Evolutionary conservation across 305 asterid species (phyloP).

Genomic region (Fraxinus dipetala): DNA sequence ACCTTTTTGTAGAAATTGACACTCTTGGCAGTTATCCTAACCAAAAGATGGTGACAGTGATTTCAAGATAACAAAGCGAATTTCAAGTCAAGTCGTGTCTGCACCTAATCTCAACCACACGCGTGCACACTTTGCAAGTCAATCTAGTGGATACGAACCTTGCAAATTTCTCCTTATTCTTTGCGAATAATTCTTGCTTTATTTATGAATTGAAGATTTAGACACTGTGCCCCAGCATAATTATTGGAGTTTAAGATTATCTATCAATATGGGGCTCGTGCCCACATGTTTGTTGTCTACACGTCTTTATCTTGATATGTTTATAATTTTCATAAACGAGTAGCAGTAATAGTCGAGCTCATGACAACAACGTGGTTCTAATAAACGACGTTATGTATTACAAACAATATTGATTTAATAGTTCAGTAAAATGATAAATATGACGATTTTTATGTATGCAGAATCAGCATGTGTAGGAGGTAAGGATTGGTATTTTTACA

Average conservation of each 20-base stretch:
- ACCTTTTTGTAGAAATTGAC: constrained; percentile 56
- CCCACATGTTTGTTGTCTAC: constrained; percentile 33
- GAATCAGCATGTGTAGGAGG: constrained; percentile 77
- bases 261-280: constrained; percentile 10
- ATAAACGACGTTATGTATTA: not conserved
- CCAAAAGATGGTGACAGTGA: constrained; percentile 37
- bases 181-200: not conserved
- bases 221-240: constrained; percentile 26
- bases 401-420: not conserved
- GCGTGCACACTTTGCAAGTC: constrained; percentile 23
- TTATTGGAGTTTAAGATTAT: constrained; percentile 27
- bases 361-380: not conserved
- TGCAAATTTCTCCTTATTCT: not conserved
- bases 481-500: constrained; percentile 81
- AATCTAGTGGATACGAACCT: not conserved
- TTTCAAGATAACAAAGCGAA: constrained; percentile 21
- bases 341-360: not conserved
- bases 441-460: constrained; percentile 13
- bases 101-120: constrained; percentile 28
- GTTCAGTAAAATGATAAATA: not conserved
- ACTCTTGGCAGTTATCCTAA: constrained; percentile 38
- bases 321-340: not conserved
- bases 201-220: constrained; percentile 17
- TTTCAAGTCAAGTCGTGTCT: constrained; percentile 13
- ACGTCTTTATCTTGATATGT: constrained; percentile 10